Percentiles rank a stretch among this genome's conserved stretches.
These are phyloP conservation scores for Calycina herbarum DNA, from an alignment of 2,329 filamentous ascomycete genomes.

Conservation along the genomic window DNA sequence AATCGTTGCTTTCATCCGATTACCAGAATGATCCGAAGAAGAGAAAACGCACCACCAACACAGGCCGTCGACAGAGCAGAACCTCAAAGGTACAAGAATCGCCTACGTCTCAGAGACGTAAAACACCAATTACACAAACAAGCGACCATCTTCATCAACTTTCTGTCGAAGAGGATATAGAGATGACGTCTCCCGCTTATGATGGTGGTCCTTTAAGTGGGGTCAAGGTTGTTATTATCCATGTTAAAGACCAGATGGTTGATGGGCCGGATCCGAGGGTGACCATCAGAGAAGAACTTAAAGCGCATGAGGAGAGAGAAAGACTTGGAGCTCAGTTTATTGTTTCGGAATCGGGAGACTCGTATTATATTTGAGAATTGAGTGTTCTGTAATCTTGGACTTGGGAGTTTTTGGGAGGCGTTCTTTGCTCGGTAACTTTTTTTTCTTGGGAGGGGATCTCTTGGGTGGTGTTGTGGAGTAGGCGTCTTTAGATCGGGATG, in stretches of 20 bases:
- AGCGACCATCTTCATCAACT: no score
- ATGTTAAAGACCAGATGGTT: constrained; percentile 82
- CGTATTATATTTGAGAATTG: neutral
- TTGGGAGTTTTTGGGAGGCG: neutral
- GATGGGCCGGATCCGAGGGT: constrained; percentile 68
- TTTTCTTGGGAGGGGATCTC: neutral
- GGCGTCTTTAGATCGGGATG: neutral
- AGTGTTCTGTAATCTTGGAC: neutral
- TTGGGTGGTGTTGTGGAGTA: neutral
- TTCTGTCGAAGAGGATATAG: neutral
- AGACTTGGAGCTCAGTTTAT: neutral
- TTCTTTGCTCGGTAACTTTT: neutral
- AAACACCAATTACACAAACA: no score
- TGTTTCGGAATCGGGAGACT: neutral
- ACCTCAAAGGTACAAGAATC: no score
- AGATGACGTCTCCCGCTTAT: neutral
- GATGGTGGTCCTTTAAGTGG: constrained; percentile 56
- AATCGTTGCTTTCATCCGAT: constrained; percentile 42
- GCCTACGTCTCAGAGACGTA: no score
- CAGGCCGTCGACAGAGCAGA: no score
- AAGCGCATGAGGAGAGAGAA: constrained; percentile 54
- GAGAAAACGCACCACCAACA: neutral
- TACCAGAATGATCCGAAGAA: neutral
- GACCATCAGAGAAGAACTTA: constrained; percentile 69
- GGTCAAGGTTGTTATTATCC: constrained; percentile 82